Evolutionary conservation across 2,329 filamentous ascomycete genomes (phyloP).

Genomic region (Penicillium decumbens): DNA sequence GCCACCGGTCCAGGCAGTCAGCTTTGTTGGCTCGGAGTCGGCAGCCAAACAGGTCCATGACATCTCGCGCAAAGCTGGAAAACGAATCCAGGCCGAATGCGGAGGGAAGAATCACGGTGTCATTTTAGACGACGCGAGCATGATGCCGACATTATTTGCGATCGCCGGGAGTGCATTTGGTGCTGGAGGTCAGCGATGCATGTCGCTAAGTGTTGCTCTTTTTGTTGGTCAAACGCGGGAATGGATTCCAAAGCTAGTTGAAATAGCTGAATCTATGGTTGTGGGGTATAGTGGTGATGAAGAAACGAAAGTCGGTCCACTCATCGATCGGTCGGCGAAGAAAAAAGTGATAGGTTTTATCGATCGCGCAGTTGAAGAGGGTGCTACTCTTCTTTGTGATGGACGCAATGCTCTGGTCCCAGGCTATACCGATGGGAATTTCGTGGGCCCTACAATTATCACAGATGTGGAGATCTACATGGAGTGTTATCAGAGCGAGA

Average conservation of each 20-base stretch:
- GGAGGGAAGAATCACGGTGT: conserved; percentile 65
- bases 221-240: conserved; percentile 60
- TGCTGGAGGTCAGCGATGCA: conserved; percentile 62
- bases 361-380: conserved; percentile 56
- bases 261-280: conserved; percentile 55
- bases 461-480: conserved; percentile 33
- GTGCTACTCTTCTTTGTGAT: conserved; percentile 58
- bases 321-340: conserved; percentile 57
- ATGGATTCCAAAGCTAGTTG: conserved; percentile 59
- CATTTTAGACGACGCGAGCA: conserved; percentile 61
- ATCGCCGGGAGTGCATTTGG: conserved; percentile 63
- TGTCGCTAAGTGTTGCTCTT: conserved; percentile 61
- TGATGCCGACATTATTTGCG: conserved; percentile 62
- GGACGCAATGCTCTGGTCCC: conserved; percentile 55
- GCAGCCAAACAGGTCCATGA: conserved; percentile 63
- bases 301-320: conserved; percentile 57
- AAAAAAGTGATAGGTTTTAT: conserved; percentile 57
- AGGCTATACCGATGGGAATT: conserved; percentile 61
- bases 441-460: conserved; percentile 45
- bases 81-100: conserved; percentile 62
- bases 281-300: conserved; percentile 60
- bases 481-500: conserved; percentile 37
- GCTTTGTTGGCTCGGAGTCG: conserved; percentile 61
- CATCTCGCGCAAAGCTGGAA: conserved; percentile 58
- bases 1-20: conserved; percentile 61